phyloP scores from a whole-genome alignment of 176 grass and related monocot genomes.

The Pontederia crassipes region DNA sequence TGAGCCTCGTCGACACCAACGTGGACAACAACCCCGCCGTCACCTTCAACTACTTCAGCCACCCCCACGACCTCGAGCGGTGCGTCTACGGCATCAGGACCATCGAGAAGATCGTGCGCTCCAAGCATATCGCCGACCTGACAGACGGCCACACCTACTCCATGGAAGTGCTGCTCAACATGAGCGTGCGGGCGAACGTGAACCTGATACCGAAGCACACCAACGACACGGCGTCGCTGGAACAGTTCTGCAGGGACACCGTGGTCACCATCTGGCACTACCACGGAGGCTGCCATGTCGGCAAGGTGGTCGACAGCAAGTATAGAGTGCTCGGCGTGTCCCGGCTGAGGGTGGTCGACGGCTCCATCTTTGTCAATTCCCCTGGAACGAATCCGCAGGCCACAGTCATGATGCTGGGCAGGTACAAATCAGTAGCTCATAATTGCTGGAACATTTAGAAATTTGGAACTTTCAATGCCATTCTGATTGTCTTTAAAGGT shows the following conservation, averaged over 20 bases:
- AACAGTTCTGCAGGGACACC: constrained; percentile 87
- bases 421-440: constrained; percentile 23
- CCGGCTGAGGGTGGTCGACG: constrained; percentile 51
- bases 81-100: constrained; percentile 32
- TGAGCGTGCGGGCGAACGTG: constrained; percentile 62
- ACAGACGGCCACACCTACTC: constrained; percentile 23
- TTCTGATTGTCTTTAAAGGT: no score
- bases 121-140: constrained; percentile 50
- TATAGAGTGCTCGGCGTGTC: constrained; percentile 43
- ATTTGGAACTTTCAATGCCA: no score
- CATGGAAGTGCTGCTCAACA: constrained; percentile 70
- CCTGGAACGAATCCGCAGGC: constrained; percentile 89
- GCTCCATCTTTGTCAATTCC: constrained; percentile 49
- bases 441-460: no score
- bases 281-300: constrained; percentile 74
- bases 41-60: constrained; percentile 26
- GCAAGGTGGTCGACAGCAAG: constrained; percentile 60
- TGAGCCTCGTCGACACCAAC: constrained; percentile 10
- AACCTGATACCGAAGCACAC: constrained; percentile 84
- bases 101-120: constrained; percentile 48
- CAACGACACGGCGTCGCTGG: constrained; percentile 57
- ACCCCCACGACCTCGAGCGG: constrained; percentile 28
- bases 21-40: constrained; percentile 16
- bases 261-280: constrained; percentile 92
- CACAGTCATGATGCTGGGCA: constrained; percentile 90